Evolutionary conservation across 495 filamentous ascomycete genomes (phyloP).

Genomic region (Baudoinia panamericana): DNA sequence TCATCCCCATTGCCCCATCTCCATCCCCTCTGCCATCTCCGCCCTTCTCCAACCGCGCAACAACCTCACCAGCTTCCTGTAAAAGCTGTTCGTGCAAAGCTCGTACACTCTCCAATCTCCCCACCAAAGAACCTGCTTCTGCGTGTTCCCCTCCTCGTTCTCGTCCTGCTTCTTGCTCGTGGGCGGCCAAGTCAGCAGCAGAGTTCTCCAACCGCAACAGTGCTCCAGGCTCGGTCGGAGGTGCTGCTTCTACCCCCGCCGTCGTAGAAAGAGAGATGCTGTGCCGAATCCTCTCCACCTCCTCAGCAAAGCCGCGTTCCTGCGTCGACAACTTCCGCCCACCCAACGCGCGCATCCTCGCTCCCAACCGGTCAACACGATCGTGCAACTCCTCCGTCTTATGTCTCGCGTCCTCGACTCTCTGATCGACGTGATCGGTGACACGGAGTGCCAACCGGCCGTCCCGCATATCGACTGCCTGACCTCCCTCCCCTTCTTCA

Average conservation of each 20-base stretch:
- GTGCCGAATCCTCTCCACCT: conserved; percentile 33
- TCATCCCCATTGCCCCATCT: conserved; percentile 16
- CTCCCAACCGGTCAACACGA: conserved; percentile 52
- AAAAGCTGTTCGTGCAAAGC: conserved; percentile 17
- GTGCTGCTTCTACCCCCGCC: too few relatives aligned
- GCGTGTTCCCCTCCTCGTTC: conserved; percentile 12
- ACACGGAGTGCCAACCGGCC: conserved; percentile 30
- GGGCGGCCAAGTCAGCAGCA: neutral
- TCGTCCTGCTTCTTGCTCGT: neutral
- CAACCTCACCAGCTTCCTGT: conserved; percentile 17
- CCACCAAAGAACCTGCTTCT: conserved; percentile 10
- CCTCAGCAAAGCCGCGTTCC: conserved; percentile 24
- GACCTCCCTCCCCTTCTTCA: conserved; percentile 19
- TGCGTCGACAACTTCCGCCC: conserved; percentile 49
- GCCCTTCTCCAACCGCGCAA: neutral
- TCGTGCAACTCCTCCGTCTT: conserved; percentile 45
- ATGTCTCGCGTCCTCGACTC: conserved; percentile 45
- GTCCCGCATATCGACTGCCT: too few relatives aligned
- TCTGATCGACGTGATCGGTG: conserved; percentile 43
- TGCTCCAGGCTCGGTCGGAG: conserved; percentile 1
- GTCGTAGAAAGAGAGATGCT: conserved; percentile 22
- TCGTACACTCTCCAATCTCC: conserved; percentile 21
- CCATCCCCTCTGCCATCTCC: neutral
- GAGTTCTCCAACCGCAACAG: conserved; percentile 11
- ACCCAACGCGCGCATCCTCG: conserved; percentile 43